Base-by-base conservation (phyloP, 495 filamentous ascomycete species). In the Annulohypoxylon bovei region DNA sequence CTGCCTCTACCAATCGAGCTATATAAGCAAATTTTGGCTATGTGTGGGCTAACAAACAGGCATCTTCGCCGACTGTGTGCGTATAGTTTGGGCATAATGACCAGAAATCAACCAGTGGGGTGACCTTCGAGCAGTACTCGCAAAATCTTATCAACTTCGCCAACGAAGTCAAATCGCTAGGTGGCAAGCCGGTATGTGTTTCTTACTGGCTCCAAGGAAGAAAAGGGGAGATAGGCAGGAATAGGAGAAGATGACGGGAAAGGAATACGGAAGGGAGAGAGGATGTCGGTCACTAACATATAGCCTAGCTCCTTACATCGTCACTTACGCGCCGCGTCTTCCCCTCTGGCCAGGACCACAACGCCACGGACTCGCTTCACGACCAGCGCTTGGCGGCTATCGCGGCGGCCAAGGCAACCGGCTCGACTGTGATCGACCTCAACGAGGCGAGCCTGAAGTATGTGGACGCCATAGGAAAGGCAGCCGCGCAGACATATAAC, bases 51-150 rank as follows among this genome's bases (percentile, higher is more conserved):
- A 58, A 73, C 55, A 1, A 12, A 20, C 33, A 4, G 28, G 18
- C 39, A 11, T 39, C n/a, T 62, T 46, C 12, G 16, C 14, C 16
- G 30, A 30, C 35, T 16, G 22, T 16, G 4, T 44, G 20, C 16
- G 33, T 46, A 39, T 78, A 87, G 76, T 88, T 87, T 57, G 86
- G 86, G 6, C 85, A 88, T 57, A 87, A 87, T 55, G 85, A 88
- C 61, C 85, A 88, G 66, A 87, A 87, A 67, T 56, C 58, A 9
- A 62, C 64, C 2, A 75, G 69, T 5, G 79, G 77, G 9, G 78
- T 85, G 44, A 75, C 68, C 3, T 61, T 85, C 2, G 68, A 64
- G 2, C 50, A 80, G 35, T 86, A 76, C 67, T 62, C 71, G 3
- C 67, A 65, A 0, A 87, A 86, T 47, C 74, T 87, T 4, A 71